phyloP scores from a whole-genome alignment of 345 rosid genomes.

The Chamaenerion angustifolium region DNA sequence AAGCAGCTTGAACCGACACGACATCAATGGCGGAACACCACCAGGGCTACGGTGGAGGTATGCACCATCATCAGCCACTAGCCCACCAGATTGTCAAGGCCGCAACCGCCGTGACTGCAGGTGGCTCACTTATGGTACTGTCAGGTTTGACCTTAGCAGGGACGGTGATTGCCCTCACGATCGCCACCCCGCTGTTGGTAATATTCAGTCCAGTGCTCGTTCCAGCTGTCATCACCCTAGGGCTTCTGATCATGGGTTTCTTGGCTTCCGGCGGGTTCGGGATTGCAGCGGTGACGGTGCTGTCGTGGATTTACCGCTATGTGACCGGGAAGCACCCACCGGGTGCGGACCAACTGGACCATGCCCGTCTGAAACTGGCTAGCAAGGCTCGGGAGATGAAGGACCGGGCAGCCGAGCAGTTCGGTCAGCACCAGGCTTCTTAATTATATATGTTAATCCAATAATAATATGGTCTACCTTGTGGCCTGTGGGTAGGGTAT shows the following conservation, averaged over 20 bases:
- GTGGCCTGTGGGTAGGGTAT: too few species aligned
- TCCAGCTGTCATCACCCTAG: conserved; percentile 47
- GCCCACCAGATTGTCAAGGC: conserved; percentile 63
- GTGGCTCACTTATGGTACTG: conserved; percentile 65
- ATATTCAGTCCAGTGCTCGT: conserved; percentile 79
- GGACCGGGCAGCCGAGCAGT: conserved; percentile 54
- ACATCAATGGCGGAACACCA: conserved; percentile 30
- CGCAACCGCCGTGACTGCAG: conserved; percentile 64
- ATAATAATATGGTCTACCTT: too few species aligned
- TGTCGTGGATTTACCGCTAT: conserved; percentile 89
- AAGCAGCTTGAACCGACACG: background rate
- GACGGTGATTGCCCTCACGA: conserved; percentile 60
- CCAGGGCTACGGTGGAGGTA: background rate
- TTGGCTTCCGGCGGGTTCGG: conserved; percentile 75
- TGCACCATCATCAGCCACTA: conserved; percentile 17
- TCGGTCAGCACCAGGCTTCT: too few species aligned
- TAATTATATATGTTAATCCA: too few species aligned
- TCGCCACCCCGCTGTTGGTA: conserved; percentile 76
- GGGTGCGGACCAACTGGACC: conserved; percentile 53
- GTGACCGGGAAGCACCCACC: conserved; percentile 59
- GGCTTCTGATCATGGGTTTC: conserved; percentile 47
- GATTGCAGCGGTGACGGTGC: conserved; percentile 51
- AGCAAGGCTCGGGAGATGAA: conserved; percentile 61
- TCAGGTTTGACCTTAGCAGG: conserved; percentile 57
- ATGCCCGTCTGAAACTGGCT: conserved; percentile 51